Conservation (phyloP, 2,329 filamentous ascomycete species). For the Raffaelea deltoideospora region DNA sequence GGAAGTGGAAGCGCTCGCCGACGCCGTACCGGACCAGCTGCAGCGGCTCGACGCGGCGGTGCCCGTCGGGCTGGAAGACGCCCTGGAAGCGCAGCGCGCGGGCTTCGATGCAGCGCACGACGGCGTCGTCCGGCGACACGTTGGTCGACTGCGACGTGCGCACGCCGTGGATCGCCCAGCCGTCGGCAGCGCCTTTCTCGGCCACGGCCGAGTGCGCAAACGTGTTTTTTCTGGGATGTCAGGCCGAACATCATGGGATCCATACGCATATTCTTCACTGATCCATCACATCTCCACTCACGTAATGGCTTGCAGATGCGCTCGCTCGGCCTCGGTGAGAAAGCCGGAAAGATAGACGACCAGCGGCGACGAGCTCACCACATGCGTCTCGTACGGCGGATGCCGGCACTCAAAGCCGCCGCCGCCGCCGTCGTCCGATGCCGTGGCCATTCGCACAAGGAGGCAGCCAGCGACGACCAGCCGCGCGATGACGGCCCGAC, state of each 20-base stretch:
- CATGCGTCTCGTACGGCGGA: slow-evolving; percentile 23
- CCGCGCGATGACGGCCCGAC: no score
- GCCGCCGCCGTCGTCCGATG: neutral
- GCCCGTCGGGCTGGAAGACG: slow-evolving; percentile 16
- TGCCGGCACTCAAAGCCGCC: slow-evolving; percentile 5
- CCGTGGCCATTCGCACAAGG: no score
- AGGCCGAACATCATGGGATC: no score
- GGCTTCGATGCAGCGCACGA: slow-evolving; percentile 30
- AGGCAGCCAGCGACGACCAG: no score
- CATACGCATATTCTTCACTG: no score
- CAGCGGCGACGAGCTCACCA: slow-evolving; percentile 31
- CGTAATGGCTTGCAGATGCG: slow-evolving; percentile 27
- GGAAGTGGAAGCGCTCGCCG: slow-evolving; percentile 31
- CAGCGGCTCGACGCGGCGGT: slow-evolving; percentile 26
- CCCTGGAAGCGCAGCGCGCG: slow-evolving; percentile 31
- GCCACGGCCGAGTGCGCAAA: slow-evolving; percentile 29
- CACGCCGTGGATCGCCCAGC: slow-evolving; percentile 19
- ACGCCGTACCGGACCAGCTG: slow-evolving; percentile 31
- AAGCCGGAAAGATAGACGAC: slow-evolving; percentile 34
- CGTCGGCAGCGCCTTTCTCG: slow-evolving; percentile 9
- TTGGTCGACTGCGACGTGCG: slow-evolving; percentile 31
- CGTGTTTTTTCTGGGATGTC: slow-evolving; percentile 20
- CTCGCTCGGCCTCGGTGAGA: slow-evolving; percentile 23
- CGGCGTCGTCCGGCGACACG: slow-evolving; percentile 21
- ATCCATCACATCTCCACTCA: no score